A percentile compares a stretch with the other conserved stretches of the same genome.
phyloP scores from a whole-genome alignment of 768 basidiomycete species.

The Psilocybe sp. region DNA sequence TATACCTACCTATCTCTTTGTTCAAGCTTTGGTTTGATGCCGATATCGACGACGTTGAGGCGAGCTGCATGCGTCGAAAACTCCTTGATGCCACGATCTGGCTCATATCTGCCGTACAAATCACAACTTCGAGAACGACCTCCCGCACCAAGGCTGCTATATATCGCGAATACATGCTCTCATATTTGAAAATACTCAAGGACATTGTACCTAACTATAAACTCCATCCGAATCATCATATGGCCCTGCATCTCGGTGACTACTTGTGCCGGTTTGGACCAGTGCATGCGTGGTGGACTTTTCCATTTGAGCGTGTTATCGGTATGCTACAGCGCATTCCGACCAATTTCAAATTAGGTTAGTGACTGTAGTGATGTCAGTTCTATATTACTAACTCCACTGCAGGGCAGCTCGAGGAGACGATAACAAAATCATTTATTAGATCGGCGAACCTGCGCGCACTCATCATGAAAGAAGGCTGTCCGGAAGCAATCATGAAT shows the following conservation, averaged over 20 bases:
- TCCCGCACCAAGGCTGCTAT: conserved; percentile 11
- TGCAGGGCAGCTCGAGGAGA: no score
- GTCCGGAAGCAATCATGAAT: no score
- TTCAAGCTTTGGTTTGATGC: conserved; percentile 30
- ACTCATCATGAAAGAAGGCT: no score
- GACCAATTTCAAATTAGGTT: not conserved
- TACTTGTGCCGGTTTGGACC: conserved; percentile 28
- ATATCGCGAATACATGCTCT: conserved; percentile 20
- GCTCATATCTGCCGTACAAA: conserved; percentile 22
- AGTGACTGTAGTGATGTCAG: no score
- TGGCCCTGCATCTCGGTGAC: conserved; percentile 25
- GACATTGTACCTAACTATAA: conserved; percentile 14
- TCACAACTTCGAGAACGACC: conserved; percentile 17
- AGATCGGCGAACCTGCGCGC: no score
- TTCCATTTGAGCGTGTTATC: conserved; percentile 10
- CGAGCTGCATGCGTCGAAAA: no score
- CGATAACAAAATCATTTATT: no score
- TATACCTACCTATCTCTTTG: conserved; percentile 30
- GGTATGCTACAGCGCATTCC: conserved; percentile 3
- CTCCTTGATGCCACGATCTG: conserved; percentile 1
- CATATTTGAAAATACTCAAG: conserved; percentile 20
- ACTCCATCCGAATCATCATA: conserved; percentile 28
- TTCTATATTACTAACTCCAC: no score
- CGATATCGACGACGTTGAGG: no score
- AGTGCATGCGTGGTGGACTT: conserved; percentile 30